Conservation (phyloP, 495 filamentous ascomycete species). For the Aspergillus ostianus region DNA sequence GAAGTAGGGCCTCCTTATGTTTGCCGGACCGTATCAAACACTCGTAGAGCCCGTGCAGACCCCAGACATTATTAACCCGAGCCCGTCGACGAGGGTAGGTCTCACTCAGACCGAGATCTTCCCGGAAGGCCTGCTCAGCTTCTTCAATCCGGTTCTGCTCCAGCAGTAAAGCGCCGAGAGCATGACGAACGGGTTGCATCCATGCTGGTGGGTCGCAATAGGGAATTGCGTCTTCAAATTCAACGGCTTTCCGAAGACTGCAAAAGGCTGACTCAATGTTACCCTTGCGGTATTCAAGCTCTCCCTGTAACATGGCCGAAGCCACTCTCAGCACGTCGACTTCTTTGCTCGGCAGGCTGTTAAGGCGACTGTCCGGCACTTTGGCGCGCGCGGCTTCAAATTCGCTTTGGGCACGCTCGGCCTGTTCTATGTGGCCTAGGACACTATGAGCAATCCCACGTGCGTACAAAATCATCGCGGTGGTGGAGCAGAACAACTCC, state of each 20-base stretch:
- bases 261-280: conserved; percentile 54
- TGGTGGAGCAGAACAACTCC: conserved; percentile 57
- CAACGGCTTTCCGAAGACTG: conserved; percentile 52
- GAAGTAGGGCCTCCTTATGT: conserved; percentile 46
- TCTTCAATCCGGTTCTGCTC: conserved; percentile 59
- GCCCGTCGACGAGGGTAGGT: conserved; percentile 53
- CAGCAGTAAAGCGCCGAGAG: conserved; percentile 60
- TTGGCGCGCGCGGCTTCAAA: conserved; percentile 44
- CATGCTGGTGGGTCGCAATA: conserved; percentile 70
- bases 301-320: conserved; percentile 62
- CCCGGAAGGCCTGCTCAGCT: conserved; percentile 54
- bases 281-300: conserved; percentile 60
- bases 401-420: conserved; percentile 38
- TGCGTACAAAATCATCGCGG: conserved; percentile 59
- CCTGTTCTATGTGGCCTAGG: conserved; percentile 41
- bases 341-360: conserved; percentile 62
- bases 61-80: conserved; percentile 68
- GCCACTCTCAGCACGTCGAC: conserved; percentile 56
- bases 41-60: conserved; percentile 65
- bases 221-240: conserved; percentile 53
- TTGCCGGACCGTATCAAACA: conserved; percentile 55
- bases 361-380: conserved; percentile 39
- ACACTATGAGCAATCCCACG: conserved; percentile 62
- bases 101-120: conserved; percentile 58
- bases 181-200: conserved; percentile 69